Evolutionary conservation across 257 asterid genomes (phyloP), one percentile per base, ranked within the genome.

Genomic region (Ajuga chamaepitys): DNA sequence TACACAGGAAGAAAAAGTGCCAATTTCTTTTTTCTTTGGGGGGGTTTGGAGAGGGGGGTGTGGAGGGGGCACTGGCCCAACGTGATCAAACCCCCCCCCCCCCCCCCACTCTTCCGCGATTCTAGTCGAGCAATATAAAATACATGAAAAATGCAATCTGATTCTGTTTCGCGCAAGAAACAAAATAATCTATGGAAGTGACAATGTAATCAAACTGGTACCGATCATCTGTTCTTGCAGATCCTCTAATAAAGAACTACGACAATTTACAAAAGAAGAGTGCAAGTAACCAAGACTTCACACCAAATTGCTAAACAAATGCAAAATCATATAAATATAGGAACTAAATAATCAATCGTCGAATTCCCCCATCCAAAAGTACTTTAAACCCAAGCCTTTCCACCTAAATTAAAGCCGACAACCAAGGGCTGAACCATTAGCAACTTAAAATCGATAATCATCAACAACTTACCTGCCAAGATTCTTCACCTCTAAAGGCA

Each of bases 401-500:
- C 14, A 26, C 30, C 45, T 17, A 58, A 58, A 35, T 5, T 17
- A 21, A 20, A 58, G 12, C n/a, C 44, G n/a, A 58, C 14, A 42
- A 20, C 21, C 21, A 38, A 67, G 34, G 30, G 37, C 30, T n/a
- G 4, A 50, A 64, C 11, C 8, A 42, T 28, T 37, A 56, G 28
- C 25, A 45, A 56, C n/a, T 22, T n/a, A 24, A 28, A 54, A 41
- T 25, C 9, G 13, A 40, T 2, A 28, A 25, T 11, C 22, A 51
- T 45, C 10, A n/a, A 22, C 48, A 40, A 17, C 22, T 34, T 42
- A 90, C 97, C 97, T 90, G 96, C 97, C 97, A 90, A 56, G 97
- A 90, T 50, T 90, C 97, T 79, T 82, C 84, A 10, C 96, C 96
- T 62, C 78, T 87, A 81, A 90, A 90, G 45, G 66, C 67, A 74